A percentile compares a stretch with the other conserved stretches of the same genome.
Conservation (phyloP, 805 yeast genomes). For the Cyberlindnera maritima region DNA sequence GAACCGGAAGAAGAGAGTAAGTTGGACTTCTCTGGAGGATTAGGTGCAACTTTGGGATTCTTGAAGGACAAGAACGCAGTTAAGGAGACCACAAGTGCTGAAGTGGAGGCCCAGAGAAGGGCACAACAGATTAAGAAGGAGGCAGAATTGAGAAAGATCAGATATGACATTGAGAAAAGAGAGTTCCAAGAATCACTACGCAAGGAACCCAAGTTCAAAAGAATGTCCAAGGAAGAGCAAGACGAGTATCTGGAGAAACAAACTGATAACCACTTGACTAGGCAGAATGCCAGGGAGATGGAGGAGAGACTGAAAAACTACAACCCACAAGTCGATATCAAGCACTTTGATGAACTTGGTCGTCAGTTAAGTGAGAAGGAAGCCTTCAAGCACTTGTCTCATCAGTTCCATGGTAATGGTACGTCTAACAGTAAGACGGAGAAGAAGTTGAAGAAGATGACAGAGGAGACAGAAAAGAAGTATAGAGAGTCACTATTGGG, state of each 20-base stretch:
- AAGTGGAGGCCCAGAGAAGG: slow-evolving; percentile 12
- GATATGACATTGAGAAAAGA: slow-evolving; percentile 17
- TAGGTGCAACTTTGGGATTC: slow-evolving; percentile 24
- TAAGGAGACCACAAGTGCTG: slow-evolving; percentile 8
- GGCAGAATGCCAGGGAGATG: slow-evolving; percentile 11
- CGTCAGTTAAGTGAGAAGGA: slow-evolving; percentile 46
- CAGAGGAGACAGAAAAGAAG: slow-evolving; percentile 17
- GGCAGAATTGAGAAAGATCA: slow-evolving; percentile 16
- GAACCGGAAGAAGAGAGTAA: slow-evolving; percentile 2
- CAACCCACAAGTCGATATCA: slow-evolving; percentile 46
- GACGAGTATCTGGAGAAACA: slow-evolving; percentile 33
- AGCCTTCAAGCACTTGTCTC: slow-evolving; percentile 60
- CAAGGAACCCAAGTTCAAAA: slow-evolving; percentile 17
- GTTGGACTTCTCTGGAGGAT: slow-evolving; percentile 22
- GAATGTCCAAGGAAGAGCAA: slow-evolving; percentile 41
- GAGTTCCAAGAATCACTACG: slow-evolving; percentile 14
- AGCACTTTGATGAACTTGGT: slow-evolving; percentile 53
- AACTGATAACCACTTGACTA: slow-evolving; percentile 4
- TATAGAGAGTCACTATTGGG: slow-evolving; percentile 6
- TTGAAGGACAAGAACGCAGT: slow-evolving; percentile 22
- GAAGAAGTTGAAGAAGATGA: slow-evolving; percentile 20
- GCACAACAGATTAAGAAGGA: slow-evolving; percentile 15
- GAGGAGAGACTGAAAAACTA: slow-evolving; percentile 27
- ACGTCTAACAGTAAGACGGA: slow-evolving; percentile 23
- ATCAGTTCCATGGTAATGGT: slow-evolving; percentile 54